Evolutionary conservation across 2,329 filamentous ascomycete genomes (phyloP), one percentile per base, ranked within the genome.

Genomic region (Trichophyton mentagrophytes): DNA sequence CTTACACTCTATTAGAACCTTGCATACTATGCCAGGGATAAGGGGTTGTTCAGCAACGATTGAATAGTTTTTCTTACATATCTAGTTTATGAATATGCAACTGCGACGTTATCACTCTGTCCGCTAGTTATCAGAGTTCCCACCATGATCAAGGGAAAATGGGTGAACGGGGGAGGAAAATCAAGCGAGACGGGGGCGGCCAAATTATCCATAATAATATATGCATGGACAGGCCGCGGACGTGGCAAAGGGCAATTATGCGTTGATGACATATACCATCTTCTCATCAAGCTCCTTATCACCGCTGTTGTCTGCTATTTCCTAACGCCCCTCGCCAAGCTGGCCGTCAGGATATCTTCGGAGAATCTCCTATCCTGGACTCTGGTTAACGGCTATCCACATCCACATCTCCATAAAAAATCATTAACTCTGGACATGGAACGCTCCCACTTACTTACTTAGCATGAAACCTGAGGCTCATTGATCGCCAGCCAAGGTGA

Each of bases 391-490:
- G 49, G 49, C 22, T 53, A 53, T 33, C 49, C 49, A n/a, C 49
- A 53, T 13, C 13, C 27, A 20, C 42, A n/a, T 11, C 17, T 22
- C 49, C 49, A 27, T 53, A 53, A 33, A 20, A 30, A 11, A 53
- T 13, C 3, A 38, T 38, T 9, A 38, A 38, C 15, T 44, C 40
- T 44, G 40, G 40, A 53, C 22, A 33, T 33, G 49, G 27, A 44
- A n/a, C 40, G 11, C 40, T n/a, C 13, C 27, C 27, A 30, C 25
- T 22, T 22, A 22, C 22, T 9, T 11, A 53, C 49, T 53, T 53
- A 30, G 49, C 22, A 27, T 53, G 22, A 53, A 53, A 53, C 49
- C 49, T 53, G 49, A 53, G 49, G 49, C 49, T 53, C 22, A 53
- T 53, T 44, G 49, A 53, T 53, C 49, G 49, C 49, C 49, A 53